Conservation (phyloP, 2,329 filamentous ascomycete genomes). For the Verticillium nonalfalfae region DNA sequence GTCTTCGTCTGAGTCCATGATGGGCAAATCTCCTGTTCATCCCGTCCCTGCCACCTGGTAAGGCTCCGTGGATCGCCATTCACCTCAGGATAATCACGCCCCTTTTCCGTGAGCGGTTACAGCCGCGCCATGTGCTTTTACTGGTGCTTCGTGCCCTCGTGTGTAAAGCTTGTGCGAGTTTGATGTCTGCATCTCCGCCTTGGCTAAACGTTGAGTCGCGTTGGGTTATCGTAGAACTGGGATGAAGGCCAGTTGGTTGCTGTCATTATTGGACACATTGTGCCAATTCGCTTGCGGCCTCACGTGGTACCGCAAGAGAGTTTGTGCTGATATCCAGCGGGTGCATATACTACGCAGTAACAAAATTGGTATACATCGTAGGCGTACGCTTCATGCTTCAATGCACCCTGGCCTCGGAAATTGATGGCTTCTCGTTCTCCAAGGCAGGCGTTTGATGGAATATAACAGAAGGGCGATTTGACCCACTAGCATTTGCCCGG, state of each 20-base stretch:
- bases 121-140: background rate
- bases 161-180: background rate
- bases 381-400: too few species aligned
- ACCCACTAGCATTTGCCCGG: too few species aligned
- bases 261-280: background rate
- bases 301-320: too few species aligned
- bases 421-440: too few species aligned
- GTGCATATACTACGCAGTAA: too few species aligned
- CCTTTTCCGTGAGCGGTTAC: background rate
- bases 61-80: background rate
- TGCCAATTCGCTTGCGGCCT: too few species aligned
- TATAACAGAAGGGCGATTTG: too few species aligned
- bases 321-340: too few species aligned
- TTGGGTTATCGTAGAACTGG: background rate
- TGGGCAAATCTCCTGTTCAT: background rate
- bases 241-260: background rate
- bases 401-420: too few species aligned
- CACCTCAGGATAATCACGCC: background rate
- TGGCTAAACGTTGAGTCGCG: background rate
- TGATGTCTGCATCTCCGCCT: background rate
- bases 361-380: too few species aligned
- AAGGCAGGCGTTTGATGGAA: too few species aligned
- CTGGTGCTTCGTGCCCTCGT: background rate
- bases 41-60: background rate
- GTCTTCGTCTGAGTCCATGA: background rate